Percentiles rank a stretch among this genome's conserved stretches.
These are phyloP conservation scores for Cinnamomum micranthum DNA, from an alignment of 164 flowering plant genomes.

Conservation along the genomic window DNA sequence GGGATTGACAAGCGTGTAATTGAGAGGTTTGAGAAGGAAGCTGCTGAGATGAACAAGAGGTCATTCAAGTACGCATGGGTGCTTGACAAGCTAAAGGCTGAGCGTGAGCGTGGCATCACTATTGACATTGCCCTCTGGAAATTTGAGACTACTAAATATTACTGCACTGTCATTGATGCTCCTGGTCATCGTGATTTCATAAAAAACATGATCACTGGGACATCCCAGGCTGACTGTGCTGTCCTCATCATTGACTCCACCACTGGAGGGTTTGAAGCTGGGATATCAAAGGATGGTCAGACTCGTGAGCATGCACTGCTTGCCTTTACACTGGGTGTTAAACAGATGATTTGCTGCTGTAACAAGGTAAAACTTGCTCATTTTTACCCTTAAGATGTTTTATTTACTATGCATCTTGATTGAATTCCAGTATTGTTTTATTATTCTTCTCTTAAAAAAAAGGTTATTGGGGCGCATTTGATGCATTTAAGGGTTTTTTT, in stretches of 20 bases:
- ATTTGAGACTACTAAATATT: conserved; percentile 25
- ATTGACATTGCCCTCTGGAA: conserved; percentile 28
- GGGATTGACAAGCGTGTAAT: conserved; percentile 31
- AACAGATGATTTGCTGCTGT: conserved; percentile 23
- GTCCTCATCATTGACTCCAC: conserved; percentile 28
- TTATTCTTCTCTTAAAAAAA: too few species aligned
- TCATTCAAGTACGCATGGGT: conserved; percentile 42
- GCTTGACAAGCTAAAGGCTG: conserved; percentile 37
- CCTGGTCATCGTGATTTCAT: conserved; percentile 28
- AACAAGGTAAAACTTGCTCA: conserved; percentile 3
- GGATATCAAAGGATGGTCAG: conserved; percentile 29
- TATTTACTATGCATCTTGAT: not conserved
- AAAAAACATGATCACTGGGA: conserved; percentile 27
- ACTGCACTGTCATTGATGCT: conserved; percentile 30
- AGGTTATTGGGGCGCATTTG: too few species aligned
- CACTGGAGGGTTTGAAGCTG: conserved; percentile 29
- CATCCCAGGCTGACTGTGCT: conserved; percentile 30
- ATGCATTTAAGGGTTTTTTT: too few species aligned
- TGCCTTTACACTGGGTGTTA: conserved; percentile 26
- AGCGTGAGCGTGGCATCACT: conserved; percentile 29
- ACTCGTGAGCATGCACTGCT: conserved; percentile 29
- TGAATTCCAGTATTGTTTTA: too few species aligned
- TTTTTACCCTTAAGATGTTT: not conserved
- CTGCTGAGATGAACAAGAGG: conserved; percentile 29
- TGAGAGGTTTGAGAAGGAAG: conserved; percentile 30